Base-by-base conservation (phyloP, 108 stramenopile genomes). In the Cyclotella sp. region DNA sequence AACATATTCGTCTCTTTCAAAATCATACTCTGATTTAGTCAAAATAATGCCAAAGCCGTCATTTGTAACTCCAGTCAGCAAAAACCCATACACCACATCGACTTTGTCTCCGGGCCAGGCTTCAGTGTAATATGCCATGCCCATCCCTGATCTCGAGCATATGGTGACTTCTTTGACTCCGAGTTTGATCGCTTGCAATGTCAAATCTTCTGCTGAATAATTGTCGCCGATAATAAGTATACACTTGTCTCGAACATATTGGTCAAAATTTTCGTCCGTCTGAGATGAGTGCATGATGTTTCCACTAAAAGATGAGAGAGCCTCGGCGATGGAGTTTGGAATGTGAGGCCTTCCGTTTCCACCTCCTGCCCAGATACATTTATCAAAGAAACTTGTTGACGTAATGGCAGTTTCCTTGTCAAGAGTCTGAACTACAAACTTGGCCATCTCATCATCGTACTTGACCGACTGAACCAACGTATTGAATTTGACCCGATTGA, bases 321-420 rank as follows among this genome's bases (percentile, higher is more conserved):
- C 34, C 0, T 78, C 26, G 9, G 59, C 14, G 16, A 83, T 43
- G 15, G 58, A 14, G 14, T 34, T 4, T 0, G 90, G 90, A 12
- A 89, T 88, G 1, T 44, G 55, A 19, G 76, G 78, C 15, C 27
- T 41, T 0, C 86, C 81, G 69, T 91, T 86, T 9, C 52, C 39
- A 12, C 91, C 91, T 19, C 68, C 85, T 15, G 91, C 86, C 91
- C 91, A 91, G 19, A 91, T 78, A 68, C 87, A 88, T 46, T 83
- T 83, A 45, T 91, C 91, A 78, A 82, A 91, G 10, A 34, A 19
- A 11, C 44, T 11, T 10, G 13, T 65, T 9, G 69, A 26, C 62
- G 49, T 47, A 15, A 42, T 40, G 27, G 45, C 58, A 40, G 76
- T 83, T 9, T 13, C 18, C 15, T 26, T 26, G 67, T 88, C 54